A percentile compares a stretch with the other conserved stretches of the same genome.
phyloP scores from a whole-genome alignment of 495 filamentous ascomycete species.

The Parathielavia appendiculata region DNA sequence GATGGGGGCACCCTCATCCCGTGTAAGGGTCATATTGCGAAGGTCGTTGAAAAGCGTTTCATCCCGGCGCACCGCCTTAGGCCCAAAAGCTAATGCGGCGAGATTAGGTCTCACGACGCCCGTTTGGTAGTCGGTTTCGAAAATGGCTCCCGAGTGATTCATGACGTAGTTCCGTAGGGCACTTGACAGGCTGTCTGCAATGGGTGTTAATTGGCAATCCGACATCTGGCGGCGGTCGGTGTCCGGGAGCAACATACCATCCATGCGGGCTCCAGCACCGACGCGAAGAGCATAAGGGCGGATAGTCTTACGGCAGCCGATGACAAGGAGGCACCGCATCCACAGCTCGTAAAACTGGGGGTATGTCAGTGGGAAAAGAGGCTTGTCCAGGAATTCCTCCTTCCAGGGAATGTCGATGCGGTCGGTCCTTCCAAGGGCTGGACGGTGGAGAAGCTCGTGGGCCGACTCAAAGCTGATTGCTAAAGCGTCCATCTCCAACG shows the following conservation, averaged over 20 bases:
- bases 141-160: constrained; percentile 5
- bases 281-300: constrained; percentile 15
- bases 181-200: no score
- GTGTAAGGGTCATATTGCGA: constrained; percentile 10
- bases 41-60: constrained; percentile 15
- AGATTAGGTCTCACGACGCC: constrained; percentile 5
- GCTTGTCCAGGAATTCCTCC: constrained; percentile 11
- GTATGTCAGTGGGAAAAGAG: constrained; percentile 14
- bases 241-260: constrained; percentile 12
- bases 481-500: constrained; percentile 8
- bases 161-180: constrained; percentile 16
- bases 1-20: constrained; percentile 12
- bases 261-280: no score
- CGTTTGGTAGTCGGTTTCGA: constrained; percentile 12
- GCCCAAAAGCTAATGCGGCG: constrained; percentile 1
- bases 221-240: constrained; percentile 5
- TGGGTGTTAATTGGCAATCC: background rate
- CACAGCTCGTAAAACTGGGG: background rate
- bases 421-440: constrained; percentile 4
- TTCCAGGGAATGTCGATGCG: no score
- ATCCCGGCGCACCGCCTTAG: no score
- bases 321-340: constrained; percentile 6
- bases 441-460: constrained; percentile 11
- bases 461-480: constrained; percentile 7
- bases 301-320: constrained; percentile 3